Evolutionary conservation across 257 asterid species (phyloP).

Genomic region (Petrea volubilis): DNA sequence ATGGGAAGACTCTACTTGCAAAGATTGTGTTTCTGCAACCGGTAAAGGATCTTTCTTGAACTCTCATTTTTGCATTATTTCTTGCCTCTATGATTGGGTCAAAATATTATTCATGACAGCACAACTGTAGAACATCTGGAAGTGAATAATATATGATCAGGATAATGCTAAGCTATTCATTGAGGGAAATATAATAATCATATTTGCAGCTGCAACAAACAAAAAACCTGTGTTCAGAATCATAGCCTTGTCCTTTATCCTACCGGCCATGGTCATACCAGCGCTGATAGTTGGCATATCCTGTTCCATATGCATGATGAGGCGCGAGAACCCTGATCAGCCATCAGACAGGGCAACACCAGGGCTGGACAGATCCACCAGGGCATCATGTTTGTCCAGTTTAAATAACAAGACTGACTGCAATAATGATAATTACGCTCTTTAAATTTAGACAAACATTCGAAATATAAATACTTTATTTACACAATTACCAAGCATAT

Average conservation of each 20-base stretch:
- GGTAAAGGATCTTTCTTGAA: conserved; percentile 29
- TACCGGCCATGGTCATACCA: conserved; percentile 32
- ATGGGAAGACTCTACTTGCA: conserved; percentile 41
- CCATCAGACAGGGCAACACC: conserved; percentile 3
- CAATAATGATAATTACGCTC: too few species aligned
- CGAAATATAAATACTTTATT: too few species aligned
- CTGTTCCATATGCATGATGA: conserved; percentile 23
- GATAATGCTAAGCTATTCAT: neutral
- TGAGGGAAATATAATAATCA: neutral
- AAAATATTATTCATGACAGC: neutral
- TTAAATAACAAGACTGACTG: too few species aligned
- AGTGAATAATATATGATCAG: neutral
- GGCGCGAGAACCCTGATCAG: neutral
- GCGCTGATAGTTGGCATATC: conserved; percentile 12
- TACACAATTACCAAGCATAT: too few species aligned
- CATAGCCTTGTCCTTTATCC: conserved; percentile 26
- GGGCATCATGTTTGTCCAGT: too few species aligned
- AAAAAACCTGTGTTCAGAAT: conserved; percentile 14
- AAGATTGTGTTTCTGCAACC: conserved; percentile 33
- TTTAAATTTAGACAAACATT: too few species aligned
- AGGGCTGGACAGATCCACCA: conserved; percentile 31
- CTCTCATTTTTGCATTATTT: neutral
- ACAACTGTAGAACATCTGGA: neutral
- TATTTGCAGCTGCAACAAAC: conserved; percentile 22
- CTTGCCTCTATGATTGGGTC: conserved; percentile 23